Conservation (phyloP, 2,329 filamentous ascomycete genomes). For the Botrytis galanthina region DNA sequence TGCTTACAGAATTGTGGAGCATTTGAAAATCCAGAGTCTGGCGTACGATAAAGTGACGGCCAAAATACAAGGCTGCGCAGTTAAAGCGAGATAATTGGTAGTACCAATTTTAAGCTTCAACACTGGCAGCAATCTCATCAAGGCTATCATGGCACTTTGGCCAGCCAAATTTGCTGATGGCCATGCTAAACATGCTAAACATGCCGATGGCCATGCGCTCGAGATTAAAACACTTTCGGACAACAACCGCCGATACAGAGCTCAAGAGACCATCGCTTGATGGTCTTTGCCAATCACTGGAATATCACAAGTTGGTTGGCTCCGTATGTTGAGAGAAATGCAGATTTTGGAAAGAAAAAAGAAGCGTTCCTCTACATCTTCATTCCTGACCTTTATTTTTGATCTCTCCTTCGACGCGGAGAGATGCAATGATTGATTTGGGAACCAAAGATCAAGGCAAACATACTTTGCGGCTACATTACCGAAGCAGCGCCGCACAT, state of each 20-base stretch:
- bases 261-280: background rate
- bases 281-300: background rate
- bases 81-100: background rate
- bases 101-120: background rate
- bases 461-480: background rate
- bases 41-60: background rate
- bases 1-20: background rate
- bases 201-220: background rate
- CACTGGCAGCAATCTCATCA: background rate
- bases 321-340: background rate
- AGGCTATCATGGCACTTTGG: too few relatives aligned
- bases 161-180: background rate
- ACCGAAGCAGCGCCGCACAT: background rate
- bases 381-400: background rate
- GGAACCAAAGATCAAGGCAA: background rate
- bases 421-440: background rate
- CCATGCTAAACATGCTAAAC: background rate
- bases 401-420: background rate
- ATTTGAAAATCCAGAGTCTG: background rate
- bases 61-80: background rate
- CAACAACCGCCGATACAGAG: background rate
- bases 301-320: background rate
- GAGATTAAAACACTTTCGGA: background rate
- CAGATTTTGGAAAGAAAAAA: background rate
- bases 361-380: too few relatives aligned